Base-by-base conservation (phyloP, 2,329 filamentous ascomycete species). In the Aspergillus texensis region DNA sequence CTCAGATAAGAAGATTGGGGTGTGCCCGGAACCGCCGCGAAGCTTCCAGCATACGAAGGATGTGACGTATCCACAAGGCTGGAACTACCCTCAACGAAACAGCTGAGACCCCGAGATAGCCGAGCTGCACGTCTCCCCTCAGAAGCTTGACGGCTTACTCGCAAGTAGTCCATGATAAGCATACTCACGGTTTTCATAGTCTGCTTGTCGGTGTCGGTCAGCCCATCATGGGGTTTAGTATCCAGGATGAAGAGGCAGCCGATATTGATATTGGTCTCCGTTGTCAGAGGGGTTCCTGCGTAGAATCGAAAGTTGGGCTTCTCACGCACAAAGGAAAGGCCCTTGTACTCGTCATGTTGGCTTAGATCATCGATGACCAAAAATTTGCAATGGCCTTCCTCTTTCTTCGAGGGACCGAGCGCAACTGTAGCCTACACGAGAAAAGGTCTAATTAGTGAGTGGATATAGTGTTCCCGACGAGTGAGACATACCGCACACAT, bases 161-260 rank as follows among this genome's bases (percentile, higher is more conserved):
- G 86, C 10, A 91, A 73, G 62, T 90, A 88, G 43, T 87, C 83
- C 78, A 88, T 87, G 5, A 88, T 80, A 4, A 86, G 84, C 21
- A 78, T 77, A 0, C 83, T 79, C 75, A 89, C 80, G 46, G 87
- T 86, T 50, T 83, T 81, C 72, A 91, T 77, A 56, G 86, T 88
- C 26, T 81, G 78, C 61, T 74, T 76, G 57, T 78, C 74, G 9
- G 58, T 46, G 2, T 70, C 46, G 0, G 68, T 72, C 21, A 90
- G 70, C 0, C 83, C 84, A 48, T 72, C 61, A 6, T 86, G 83
- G 0, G 85, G 82, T n/a, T 80, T 79, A 50, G 85, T 82, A 67
- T 90, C 88, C 3, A 88, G 77, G 2, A 90, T 82, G 58, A 85
- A 84, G 63, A 88, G 87, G 12, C 82, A 83, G 11, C 89, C 89